These are phyloP conservation scores for Colletotrichum orchidophilum DNA, from an alignment of 2,329 filamentous ascomycete genomes.

Conservation along the genomic window DNA sequence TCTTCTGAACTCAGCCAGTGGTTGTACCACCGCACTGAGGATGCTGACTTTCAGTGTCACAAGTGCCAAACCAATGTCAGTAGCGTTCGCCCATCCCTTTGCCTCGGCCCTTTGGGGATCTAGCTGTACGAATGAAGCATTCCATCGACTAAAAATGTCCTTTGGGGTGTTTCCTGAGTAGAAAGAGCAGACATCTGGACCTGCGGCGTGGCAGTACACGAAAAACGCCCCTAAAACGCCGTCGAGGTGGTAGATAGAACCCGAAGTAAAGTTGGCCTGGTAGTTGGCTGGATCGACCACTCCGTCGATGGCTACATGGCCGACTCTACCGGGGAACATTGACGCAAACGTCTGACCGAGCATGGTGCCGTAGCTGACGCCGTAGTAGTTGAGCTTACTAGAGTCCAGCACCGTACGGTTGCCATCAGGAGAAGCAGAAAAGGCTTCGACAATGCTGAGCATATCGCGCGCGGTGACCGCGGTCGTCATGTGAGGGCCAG, in stretches of 20 bases:
- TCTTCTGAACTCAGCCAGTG: not conserved
- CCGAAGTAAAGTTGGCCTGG: constrained; percentile 44
- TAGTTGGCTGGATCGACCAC: constrained; percentile 53
- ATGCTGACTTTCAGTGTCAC: constrained; percentile 2
- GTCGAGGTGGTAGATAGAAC: constrained; percentile 53
- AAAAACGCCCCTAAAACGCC: constrained; percentile 53
- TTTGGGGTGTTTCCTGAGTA: constrained; percentile 42
- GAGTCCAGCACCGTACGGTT: constrained; percentile 28
- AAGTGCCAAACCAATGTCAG: not conserved
- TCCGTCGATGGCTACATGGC: constrained; percentile 53
- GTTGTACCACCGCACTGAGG: not conserved
- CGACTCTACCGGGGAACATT: constrained; percentile 49
- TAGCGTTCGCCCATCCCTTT: constrained; percentile 34
- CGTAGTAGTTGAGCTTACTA: constrained; percentile 50
- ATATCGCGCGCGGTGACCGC: constrained; percentile 53
- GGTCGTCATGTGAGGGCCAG: constrained; percentile 44
- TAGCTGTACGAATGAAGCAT: constrained; percentile 34
- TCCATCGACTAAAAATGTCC: constrained; percentile 45
- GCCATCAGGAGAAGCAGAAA: constrained; percentile 31
- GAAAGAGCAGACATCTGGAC: constrained; percentile 49
- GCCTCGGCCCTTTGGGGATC: constrained; percentile 30
- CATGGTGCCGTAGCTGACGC: constrained; percentile 58
- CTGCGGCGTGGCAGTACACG: constrained; percentile 51
- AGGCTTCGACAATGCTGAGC: constrained; percentile 50
- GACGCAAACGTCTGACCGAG: constrained; percentile 51